phyloP scores from a whole-genome alignment of 768 basidiomycete species.

The Russula abietina region DNA sequence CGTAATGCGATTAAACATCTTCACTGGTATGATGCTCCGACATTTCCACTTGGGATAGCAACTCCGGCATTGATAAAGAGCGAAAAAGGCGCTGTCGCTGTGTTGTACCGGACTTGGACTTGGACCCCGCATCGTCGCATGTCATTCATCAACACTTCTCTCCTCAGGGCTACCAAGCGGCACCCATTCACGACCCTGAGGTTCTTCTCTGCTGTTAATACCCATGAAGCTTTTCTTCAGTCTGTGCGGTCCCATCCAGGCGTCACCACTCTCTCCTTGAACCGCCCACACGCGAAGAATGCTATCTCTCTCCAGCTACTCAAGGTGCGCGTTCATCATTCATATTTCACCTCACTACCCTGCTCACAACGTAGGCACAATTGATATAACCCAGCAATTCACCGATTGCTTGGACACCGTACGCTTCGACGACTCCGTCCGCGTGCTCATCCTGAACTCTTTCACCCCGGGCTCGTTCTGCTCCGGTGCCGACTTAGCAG shows the following conservation, averaged over 20 bases:
- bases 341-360: background rate
- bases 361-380: no score
- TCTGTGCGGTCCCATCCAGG: constrained; percentile 14
- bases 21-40: no score
- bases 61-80: background rate
- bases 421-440: constrained; percentile 51
- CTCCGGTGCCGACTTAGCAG: constrained; percentile 84
- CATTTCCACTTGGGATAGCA: background rate
- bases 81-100: background rate
- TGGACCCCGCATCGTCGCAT: background rate
- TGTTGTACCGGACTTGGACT: background rate
- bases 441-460: constrained; percentile 80
- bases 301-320: constrained; percentile 24
- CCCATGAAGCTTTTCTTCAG: constrained; percentile 21
- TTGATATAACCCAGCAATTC: constrained; percentile 12
- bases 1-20: no score
- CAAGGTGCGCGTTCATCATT: constrained; percentile 11
- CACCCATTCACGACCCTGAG: background rate
- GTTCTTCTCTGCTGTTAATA: constrained; percentile 10
- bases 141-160: constrained; percentile 2
- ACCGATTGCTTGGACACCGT: constrained; percentile 13
- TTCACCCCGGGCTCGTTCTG: constrained; percentile 77
- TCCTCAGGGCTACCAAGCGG: constrained; percentile 4
- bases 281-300: constrained; percentile 22
- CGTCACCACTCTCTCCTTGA: constrained; percentile 18